Evolutionary conservation across 2,329 filamentous ascomycete species (phyloP).

Genomic region (Arthrobotrys conoides): DNA sequence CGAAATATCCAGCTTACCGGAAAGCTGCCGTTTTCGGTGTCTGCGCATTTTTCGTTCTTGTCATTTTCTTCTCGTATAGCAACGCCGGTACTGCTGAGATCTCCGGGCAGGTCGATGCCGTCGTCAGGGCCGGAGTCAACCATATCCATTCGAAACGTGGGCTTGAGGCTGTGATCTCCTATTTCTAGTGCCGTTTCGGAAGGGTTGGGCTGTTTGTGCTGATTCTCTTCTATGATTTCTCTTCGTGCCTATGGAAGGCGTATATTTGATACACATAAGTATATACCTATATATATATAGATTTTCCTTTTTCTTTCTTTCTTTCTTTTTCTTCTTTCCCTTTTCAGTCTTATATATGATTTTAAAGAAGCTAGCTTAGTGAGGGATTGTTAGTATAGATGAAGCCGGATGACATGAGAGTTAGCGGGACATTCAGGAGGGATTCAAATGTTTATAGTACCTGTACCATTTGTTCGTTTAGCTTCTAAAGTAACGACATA

Average conservation of each 20-base stretch:
- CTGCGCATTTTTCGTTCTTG: slow-evolving; percentile 53
- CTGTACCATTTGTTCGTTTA: slow-evolving; percentile 7
- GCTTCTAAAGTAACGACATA: slow-evolving; percentile 11
- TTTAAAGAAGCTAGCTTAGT: slow-evolving; percentile 6
- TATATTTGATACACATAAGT: too few relatives aligned
- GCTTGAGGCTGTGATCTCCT: slow-evolving; percentile 34
- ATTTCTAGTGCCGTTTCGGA: slow-evolving; percentile 19
- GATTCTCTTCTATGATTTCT: slow-evolving; percentile 21
- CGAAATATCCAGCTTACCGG: slow-evolving; percentile 60
- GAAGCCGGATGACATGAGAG: background rate
- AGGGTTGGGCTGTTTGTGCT: background rate
- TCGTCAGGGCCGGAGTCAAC: slow-evolving; percentile 8
- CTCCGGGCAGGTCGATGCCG: slow-evolving; percentile 17
- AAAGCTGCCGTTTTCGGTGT: slow-evolving; percentile 59
- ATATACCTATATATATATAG: too few relatives aligned
- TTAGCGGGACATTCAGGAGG: background rate
- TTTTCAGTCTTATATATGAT: slow-evolving; percentile 20
- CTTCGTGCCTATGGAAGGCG: slow-evolving; percentile 8
- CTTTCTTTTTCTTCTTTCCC: background rate
- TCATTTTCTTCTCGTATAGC: slow-evolving; percentile 57
- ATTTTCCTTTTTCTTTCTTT: background rate
- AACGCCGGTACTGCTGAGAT: slow-evolving; percentile 33
- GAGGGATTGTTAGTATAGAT: background rate
- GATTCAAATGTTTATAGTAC: slow-evolving; percentile 19
- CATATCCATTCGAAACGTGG: slow-evolving; percentile 31